These are phyloP conservation scores for Trichoderma sp. DNA, from an alignment of 2,329 filamentous ascomycete genomes.

Conservation along the genomic window DNA sequence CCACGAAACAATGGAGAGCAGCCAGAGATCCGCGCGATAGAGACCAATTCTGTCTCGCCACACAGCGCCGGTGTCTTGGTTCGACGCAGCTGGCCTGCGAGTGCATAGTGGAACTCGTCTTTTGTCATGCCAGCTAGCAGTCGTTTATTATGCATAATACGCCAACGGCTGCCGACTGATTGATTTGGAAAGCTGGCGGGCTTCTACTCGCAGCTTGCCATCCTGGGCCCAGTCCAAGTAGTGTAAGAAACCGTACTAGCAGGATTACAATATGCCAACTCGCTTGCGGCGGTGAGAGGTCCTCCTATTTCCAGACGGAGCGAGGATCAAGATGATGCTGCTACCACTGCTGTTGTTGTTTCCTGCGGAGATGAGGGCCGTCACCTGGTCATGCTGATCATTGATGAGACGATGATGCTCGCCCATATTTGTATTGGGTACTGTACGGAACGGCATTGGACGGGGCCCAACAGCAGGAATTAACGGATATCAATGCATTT, in stretches of 20 bases:
- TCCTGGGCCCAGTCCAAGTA: background rate
- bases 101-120: background rate
- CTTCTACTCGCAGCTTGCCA: background rate
- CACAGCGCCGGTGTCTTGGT: background rate
- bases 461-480: background rate
- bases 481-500: background rate
- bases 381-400: constrained; percentile 16
- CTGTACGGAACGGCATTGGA: background rate
- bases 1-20: background rate
- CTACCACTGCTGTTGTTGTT: background rate
- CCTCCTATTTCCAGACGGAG: constrained; percentile 2
- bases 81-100: background rate
- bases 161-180: background rate
- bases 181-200: background rate
- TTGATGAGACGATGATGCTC: background rate
- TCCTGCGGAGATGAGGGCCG: background rate
- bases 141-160: background rate
- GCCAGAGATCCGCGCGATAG: background rate
- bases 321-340: background rate
- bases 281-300: constrained; percentile 1
- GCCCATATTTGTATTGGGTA: background rate
- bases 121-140: background rate
- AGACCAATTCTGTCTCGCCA: background rate
- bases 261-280: background rate
- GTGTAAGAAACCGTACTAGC: background rate